Base-by-base conservation (phyloP, 495 filamentous ascomycete genomes). In the Aspergillus cristatus region DNA sequence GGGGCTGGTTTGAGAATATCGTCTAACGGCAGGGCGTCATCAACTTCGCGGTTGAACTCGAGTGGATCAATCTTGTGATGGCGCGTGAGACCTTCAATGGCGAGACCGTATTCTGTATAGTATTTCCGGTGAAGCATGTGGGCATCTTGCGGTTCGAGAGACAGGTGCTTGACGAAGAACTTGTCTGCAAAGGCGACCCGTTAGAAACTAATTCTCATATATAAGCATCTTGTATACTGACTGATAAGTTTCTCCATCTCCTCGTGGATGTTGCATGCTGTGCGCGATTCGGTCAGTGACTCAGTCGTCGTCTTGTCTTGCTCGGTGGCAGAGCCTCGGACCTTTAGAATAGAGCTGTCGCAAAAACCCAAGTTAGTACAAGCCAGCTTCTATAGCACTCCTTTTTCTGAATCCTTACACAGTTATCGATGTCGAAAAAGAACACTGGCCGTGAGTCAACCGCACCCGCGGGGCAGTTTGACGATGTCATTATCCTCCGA, bases 391-490 rank as follows among this genome's bases (percentile, higher is more conserved):
- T n/a, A n/a, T n/a, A n/a, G n/a, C n/a, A n/a, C n/a, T n/a, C n/a
- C n/a, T n/a, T n/a, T n/a, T n/a, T n/a, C n/a, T n/a, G n/a, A n/a
- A 72, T 30, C 3, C 75, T 44, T 68, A 83, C 79, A 63, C 93
- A 97, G 51, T 99, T 99, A 72, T 99, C 93, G 55, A 99, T 96
- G 52, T 99, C 93, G 46, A 88, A 86, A 59, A 88, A 90, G 63
- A 89, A 83, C 3, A 86, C 68, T 0, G 78, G 75, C 31, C 77
- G 57, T 37, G 57, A 42, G 45, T 70, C 63, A 42, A 40, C n/a
- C 18, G 38, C 46, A 32, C 44, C 28, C 10, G 28, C 28, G 11
- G 28, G 4, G 12, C 28, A 38, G 28, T 42, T 50, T 15, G 48
- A 30, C 4, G 10, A 6, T 26, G 24, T 11, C 24, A 26, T n/a